These are phyloP conservation scores for Entomortierella parvispora DNA, from an alignment of 192 early-diverging fungal species.

Conservation along the genomic window DNA sequence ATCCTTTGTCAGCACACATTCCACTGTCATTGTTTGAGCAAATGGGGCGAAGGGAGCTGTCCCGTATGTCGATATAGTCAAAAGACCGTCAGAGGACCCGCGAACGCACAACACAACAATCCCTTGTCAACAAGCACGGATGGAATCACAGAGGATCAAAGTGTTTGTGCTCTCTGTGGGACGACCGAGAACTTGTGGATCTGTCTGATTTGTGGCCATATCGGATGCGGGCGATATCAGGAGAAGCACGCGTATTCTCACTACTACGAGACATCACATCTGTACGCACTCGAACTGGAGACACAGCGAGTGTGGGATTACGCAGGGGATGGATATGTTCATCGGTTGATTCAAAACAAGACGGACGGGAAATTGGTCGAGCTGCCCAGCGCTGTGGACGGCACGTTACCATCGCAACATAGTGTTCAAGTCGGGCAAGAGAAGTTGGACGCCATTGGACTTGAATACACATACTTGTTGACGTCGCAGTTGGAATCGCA, in stretches of 20 bases:
- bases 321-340: slow-evolving; percentile 94
- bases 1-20: slow-evolving; percentile 97
- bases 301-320: slow-evolving; percentile 99
- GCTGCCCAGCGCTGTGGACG: slow-evolving; percentile 63
- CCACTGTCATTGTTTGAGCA: slow-evolving; percentile 90
- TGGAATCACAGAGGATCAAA: slow-evolving; percentile 33
- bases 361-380: slow-evolving; percentile 94
- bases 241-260: slow-evolving; percentile 90
- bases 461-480: slow-evolving; percentile 87
- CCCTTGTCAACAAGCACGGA: slow-evolving; percentile 16
- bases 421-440: slow-evolving; percentile 58
- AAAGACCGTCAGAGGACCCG: slow-evolving; percentile 40
- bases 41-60: slow-evolving; percentile 92
- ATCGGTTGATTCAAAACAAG: slow-evolving; percentile 92
- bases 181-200: slow-evolving; percentile 90
- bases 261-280: slow-evolving; percentile 83
- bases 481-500: slow-evolving; percentile 90
- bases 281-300: slow-evolving; percentile 92
- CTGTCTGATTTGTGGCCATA: slow-evolving; percentile 94
- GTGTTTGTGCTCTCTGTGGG: slow-evolving; percentile 82
- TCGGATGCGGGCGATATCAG: slow-evolving; percentile 96
- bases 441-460: slow-evolving; percentile 78
- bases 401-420: slow-evolving; percentile 30
- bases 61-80: slow-evolving; percentile 92
- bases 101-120: background rate